Conservation (phyloP, 1,284 basidiomycete genomes). For the Leccinum subrobustum region DNA sequence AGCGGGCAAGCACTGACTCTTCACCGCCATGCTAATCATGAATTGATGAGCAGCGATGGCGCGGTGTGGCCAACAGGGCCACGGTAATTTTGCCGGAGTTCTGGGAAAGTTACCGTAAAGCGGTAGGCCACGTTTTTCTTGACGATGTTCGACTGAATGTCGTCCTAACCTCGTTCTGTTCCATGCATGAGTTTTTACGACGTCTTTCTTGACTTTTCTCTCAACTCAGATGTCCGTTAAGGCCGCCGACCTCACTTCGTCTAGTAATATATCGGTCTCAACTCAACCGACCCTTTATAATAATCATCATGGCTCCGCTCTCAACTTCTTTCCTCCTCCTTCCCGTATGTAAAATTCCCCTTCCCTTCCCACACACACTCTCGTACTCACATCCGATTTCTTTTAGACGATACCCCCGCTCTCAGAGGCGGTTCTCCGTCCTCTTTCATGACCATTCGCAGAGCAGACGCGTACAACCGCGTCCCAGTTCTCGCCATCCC, state of each 20-base stretch:
- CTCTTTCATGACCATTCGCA: constrained; percentile 32
- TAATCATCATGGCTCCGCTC: constrained; percentile 14
- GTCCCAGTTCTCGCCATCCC: constrained; percentile 17
- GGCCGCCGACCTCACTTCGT: constrained; percentile 15
- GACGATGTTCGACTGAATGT: constrained; percentile 24
- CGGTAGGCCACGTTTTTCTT: constrained; percentile 23
- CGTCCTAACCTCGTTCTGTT: constrained; percentile 27
- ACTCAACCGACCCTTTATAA: constrained; percentile 17
- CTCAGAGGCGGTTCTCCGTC: constrained; percentile 26
- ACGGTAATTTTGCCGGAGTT: constrained; percentile 3
- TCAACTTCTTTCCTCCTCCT: neutral
- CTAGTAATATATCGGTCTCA: neutral
- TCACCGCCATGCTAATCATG: neutral
- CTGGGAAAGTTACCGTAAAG: constrained; percentile 25
- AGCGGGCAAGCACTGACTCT: neutral
- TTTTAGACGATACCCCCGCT: constrained; percentile 13
- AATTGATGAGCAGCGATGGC: too few relatives aligned
- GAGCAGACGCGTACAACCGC: constrained; percentile 29
- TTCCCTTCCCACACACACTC: neutral
- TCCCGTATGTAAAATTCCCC: constrained; percentile 25
- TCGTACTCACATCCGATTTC: constrained; percentile 7
- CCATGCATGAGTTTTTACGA: constrained; percentile 33
- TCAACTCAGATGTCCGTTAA: constrained; percentile 26
- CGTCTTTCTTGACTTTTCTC: constrained; percentile 17
- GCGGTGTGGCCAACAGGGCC: neutral